Conservation (phyloP, 2,329 filamentous ascomycete species). For the Apiospora pterosperma region DNA sequence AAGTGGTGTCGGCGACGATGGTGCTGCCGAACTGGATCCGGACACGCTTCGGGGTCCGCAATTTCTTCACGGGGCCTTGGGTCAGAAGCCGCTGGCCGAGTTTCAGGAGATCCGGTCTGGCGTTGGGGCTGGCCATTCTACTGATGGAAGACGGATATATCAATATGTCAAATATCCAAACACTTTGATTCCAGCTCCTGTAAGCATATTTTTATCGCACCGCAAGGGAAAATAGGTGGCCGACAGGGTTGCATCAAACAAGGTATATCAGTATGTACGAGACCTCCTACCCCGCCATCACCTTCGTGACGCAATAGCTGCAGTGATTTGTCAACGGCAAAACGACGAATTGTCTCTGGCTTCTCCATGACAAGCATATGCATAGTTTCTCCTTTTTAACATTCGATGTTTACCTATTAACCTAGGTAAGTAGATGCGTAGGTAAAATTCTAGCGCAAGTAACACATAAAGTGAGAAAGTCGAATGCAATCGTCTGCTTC, state of each 20-base stretch:
- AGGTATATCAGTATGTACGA: no score
- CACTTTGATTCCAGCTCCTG: no score
- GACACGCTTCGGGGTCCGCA: constrained; percentile 27
- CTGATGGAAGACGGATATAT: not conserved
- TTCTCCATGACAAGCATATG: not conserved
- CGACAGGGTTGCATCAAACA: not conserved
- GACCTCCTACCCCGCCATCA: not conserved
- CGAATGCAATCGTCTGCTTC: not conserved
- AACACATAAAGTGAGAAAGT: not conserved
- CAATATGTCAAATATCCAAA: not conserved
- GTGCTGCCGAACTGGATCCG: constrained; percentile 25
- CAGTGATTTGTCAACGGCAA: not conserved
- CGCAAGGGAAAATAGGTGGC: not conserved
- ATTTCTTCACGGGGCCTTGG: constrained; percentile 26
- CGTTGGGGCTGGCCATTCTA: constrained; percentile 11
- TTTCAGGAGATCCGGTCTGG: constrained; percentile 17
- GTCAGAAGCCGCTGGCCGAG: constrained; percentile 20
- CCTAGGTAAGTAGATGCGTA: not conserved
- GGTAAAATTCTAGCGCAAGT: no score
- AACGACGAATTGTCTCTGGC: not conserved
- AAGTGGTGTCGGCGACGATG: constrained; percentile 30
- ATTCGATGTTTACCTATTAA: not conserved
- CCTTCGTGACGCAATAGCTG: not conserved
- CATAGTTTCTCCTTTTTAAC: not conserved
- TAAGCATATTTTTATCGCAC: not conserved